phyloP scores from a whole-genome alignment of 768 basidiomycete genomes.

The Lactifluus hygrophoroides region DNA sequence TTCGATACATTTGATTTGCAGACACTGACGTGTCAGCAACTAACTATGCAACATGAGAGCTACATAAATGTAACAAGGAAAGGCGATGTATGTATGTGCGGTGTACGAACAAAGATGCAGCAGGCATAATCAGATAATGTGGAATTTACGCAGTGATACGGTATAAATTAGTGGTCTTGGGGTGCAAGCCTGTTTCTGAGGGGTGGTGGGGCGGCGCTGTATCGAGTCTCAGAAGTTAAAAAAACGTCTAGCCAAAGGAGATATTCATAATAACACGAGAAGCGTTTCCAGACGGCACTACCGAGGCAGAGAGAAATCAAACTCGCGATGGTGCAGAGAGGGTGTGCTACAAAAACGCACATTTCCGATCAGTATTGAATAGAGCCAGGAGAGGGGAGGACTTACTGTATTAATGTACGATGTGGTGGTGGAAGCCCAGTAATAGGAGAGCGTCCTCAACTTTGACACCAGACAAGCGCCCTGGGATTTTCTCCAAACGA shows the following conservation, averaged over 20 bases:
- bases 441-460: conserved; percentile 69
- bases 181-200: conserved; percentile 1
- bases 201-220: neutral
- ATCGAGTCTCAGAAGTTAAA: neutral
- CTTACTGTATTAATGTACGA: conserved; percentile 39
- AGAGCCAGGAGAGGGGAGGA: neutral
- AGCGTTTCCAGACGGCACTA: neutral
- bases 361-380: neutral
- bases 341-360: neutral
- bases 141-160: conserved; percentile 17
- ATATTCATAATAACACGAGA: neutral
- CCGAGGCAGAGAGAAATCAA: neutral
- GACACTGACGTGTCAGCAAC: conserved; percentile 8
- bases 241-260: neutral
- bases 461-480: conserved; percentile 42
- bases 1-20: conserved; percentile 17
- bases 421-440: conserved; percentile 64
- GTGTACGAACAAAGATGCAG: conserved; percentile 13
- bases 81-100: conserved; percentile 13
- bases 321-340: neutral
- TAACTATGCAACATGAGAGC: conserved; percentile 19
- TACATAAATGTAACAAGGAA: conserved; percentile 18
- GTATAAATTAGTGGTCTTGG: conserved; percentile 13
- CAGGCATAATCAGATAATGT: conserved; percentile 15
- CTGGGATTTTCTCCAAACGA: conserved; percentile 39